Evolutionary conservation across 495 filamentous ascomycete species (phyloP).

Genomic region (Aspergillus indologenus): DNA sequence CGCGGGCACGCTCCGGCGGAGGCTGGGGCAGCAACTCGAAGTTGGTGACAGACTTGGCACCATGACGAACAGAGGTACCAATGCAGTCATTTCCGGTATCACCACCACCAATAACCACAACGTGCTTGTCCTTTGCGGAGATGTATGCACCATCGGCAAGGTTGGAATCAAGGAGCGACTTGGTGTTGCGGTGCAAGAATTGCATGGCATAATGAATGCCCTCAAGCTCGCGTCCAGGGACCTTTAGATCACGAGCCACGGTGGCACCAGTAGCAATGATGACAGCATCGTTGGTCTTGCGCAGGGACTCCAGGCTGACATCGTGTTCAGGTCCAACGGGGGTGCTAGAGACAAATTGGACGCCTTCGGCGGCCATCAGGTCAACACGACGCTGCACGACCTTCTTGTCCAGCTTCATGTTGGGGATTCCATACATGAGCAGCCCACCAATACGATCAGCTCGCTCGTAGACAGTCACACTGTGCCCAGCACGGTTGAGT

Average conservation of each 20-base stretch:
- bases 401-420: slow-evolving; percentile 99
- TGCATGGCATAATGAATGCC: slow-evolving; percentile 99
- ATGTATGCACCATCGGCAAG: slow-evolving; percentile 87
- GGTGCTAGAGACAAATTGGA: slow-evolving; percentile 76
- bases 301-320: slow-evolving; percentile 71
- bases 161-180: slow-evolving; percentile 92
- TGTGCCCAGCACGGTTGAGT: slow-evolving; percentile 90
- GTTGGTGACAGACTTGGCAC: slow-evolving; percentile 94
- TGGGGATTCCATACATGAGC: slow-evolving; percentile 98
- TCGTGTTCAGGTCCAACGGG: slow-evolving; percentile 73
- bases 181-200: slow-evolving; percentile 97
- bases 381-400: slow-evolving; percentile 94
- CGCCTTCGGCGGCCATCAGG: slow-evolving; percentile 91
- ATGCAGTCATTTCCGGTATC: slow-evolving; percentile 99
- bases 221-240: slow-evolving; percentile 83
- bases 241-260: slow-evolving; percentile 92
- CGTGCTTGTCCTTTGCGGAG: slow-evolving; percentile 94
- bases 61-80: slow-evolving; percentile 96
- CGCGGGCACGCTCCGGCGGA: slow-evolving; percentile 85
- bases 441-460: slow-evolving; percentile 90
- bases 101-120: slow-evolving; percentile 97
- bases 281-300: slow-evolving; percentile 75
- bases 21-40: slow-evolving; percentile 97
- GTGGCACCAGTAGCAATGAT: slow-evolving; percentile 97
- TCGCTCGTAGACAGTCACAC: slow-evolving; percentile 92